Conservation (phyloP, 2,329 filamentous ascomycete species). For the Epichloe scottii region DNA sequence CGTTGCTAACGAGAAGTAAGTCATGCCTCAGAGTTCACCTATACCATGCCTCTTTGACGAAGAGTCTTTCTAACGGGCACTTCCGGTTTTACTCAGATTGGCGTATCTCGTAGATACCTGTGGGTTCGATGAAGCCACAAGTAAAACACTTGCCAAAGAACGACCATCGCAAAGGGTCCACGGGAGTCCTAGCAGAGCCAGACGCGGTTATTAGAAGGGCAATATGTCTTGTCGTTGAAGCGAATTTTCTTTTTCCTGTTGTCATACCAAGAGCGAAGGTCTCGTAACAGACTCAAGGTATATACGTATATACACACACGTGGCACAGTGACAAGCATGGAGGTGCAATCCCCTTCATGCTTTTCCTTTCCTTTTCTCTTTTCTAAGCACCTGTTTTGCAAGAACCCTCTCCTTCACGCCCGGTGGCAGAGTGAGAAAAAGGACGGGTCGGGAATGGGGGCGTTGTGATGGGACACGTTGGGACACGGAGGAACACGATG, state of each 20-base stretch:
- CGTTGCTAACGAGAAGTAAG: constrained; percentile 66
- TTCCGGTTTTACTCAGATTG: constrained; percentile 22
- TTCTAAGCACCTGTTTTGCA: too few species aligned
- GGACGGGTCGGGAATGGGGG: background rate
- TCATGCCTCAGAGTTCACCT: background rate
- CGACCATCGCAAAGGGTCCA: constrained; percentile 17
- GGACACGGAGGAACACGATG: background rate
- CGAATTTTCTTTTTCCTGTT: background rate
- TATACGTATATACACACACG: background rate
- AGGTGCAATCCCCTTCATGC: background rate
- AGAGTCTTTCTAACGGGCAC: background rate
- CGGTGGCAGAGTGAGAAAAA: background rate
- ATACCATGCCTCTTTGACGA: background rate
- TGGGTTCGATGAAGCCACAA: constrained; percentile 41
- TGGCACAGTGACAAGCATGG: too few species aligned
- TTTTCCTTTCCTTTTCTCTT: background rate
- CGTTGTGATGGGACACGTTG: background rate
- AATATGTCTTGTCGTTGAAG: background rate
- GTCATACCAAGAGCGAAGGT: background rate
- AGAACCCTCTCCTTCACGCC: background rate
- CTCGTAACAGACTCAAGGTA: background rate
- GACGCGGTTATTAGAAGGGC: constrained; percentile 2
- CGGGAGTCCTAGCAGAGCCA: constrained; percentile 15
- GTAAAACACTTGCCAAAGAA: constrained; percentile 33
- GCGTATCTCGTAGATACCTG: constrained; percentile 38